Conservation (phyloP, 371 early-diverging fungal genomes). For the Vairimorpha apis region DNA sequence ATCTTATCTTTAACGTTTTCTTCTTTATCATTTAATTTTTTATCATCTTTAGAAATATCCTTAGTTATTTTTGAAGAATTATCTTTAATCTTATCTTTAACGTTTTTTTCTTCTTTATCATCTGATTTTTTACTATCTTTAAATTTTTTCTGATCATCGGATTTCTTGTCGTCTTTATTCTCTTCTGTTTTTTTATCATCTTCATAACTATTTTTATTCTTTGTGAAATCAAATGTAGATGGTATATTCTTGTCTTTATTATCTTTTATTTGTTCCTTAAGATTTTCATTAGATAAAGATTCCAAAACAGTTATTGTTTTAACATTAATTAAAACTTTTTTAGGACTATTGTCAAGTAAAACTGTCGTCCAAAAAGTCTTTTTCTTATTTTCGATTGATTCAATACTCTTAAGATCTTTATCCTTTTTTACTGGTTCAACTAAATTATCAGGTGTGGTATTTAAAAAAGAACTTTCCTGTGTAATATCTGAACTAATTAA, state of each 20-base stretch:
- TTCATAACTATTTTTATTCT: background rate
- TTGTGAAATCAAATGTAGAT: background rate
- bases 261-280: background rate
- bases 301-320: conserved; percentile 8
- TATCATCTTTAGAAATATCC: too few species aligned
- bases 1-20: too few species aligned
- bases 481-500: background rate
- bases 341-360: background rate
- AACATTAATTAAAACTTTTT: conserved; percentile 1
- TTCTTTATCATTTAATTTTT: too few species aligned
- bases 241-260: background rate
- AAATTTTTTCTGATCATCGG: background rate
- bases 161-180: background rate
- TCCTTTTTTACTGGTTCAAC: background rate
- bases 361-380: background rate
- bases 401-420: too few species aligned
- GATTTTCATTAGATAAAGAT: background rate
- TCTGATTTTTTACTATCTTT: too few species aligned
- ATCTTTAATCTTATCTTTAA: too few species aligned
- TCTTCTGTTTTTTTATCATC: background rate
- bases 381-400: background rate
- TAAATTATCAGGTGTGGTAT: background rate
- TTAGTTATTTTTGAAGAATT: too few species aligned
- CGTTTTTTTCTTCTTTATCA: too few species aligned
- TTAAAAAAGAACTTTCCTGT: background rate